Percentiles rank a stretch among this genome's conserved stretches.
phyloP scores from a whole-genome alignment of 257 asterid species.

The Capsicum chinense region DNA sequence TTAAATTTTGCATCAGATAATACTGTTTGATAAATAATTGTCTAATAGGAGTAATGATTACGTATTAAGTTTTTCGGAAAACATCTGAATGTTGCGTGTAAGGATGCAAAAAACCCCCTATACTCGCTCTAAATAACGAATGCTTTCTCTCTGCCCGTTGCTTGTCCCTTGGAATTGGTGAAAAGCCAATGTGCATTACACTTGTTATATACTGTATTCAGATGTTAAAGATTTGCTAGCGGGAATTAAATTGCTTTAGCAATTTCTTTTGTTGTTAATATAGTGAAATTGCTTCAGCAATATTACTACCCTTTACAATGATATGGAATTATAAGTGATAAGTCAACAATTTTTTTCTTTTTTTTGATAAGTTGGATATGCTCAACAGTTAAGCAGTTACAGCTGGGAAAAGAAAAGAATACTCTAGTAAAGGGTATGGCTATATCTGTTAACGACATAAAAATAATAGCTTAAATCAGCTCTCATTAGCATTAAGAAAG shows the following conservation, averaged over 20 bases:
- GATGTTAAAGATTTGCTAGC: not conserved
- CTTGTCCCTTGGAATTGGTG: not conserved
- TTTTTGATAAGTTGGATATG: not conserved
- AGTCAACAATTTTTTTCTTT: not conserved
- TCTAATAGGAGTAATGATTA: not conserved
- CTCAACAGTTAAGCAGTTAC: slow-evolving; percentile 10
- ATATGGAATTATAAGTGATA: not conserved
- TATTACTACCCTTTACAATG: slow-evolving; percentile 17
- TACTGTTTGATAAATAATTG: not conserved
- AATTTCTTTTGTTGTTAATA: not conserved
- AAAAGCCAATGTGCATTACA: not conserved
- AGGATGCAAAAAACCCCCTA: slow-evolving; percentile 2
- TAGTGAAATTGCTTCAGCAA: not conserved
- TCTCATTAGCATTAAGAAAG: not conserved
- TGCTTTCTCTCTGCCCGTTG: not conserved
- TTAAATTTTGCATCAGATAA: not conserved
- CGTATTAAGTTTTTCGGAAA: too few relatives aligned
- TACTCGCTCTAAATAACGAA: not conserved
- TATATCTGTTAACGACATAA: not conserved
- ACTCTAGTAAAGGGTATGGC: not conserved
- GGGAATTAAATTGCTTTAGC: not conserved
- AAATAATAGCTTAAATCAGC: not conserved
- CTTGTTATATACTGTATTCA: not conserved
- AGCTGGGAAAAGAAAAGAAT: not conserved
- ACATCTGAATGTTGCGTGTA: not conserved